Percentiles rank a stretch among this genome's conserved stretches.
phyloP scores from a whole-genome alignment of 1,139 yeast species.

The Suhomyces coccinellae region DNA sequence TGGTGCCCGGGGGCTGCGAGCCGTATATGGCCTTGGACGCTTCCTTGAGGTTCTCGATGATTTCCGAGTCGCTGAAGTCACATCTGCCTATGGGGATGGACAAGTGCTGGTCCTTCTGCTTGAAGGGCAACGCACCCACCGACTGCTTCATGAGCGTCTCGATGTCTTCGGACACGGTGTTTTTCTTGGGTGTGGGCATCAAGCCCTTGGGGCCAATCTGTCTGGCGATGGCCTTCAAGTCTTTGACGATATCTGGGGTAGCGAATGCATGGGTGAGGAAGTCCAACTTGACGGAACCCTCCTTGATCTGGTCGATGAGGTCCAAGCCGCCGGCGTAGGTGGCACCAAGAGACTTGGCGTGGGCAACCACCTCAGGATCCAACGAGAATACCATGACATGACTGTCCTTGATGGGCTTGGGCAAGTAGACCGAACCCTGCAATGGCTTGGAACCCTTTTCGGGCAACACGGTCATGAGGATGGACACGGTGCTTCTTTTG shows the following conservation, averaged over 20 bases:
- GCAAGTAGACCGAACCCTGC: slow-evolving; percentile 70
- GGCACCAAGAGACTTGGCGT: slow-evolving; percentile 61
- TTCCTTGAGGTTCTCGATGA: slow-evolving; percentile 68
- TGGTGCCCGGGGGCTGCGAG: slow-evolving; percentile 58
- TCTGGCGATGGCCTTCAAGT: slow-evolving; percentile 68
- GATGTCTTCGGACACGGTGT: slow-evolving; percentile 78
- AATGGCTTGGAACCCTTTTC: slow-evolving; percentile 80
- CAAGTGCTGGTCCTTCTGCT: slow-evolving; percentile 63
- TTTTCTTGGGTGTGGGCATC: slow-evolving; percentile 84
- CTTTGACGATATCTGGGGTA: slow-evolving; percentile 72
- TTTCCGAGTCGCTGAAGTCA: slow-evolving; percentile 73
- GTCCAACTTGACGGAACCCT: slow-evolving; percentile 54
- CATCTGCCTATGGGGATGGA: slow-evolving; percentile 77
- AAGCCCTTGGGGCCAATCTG: slow-evolving; percentile 85
- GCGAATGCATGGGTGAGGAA: slow-evolving; percentile 79
- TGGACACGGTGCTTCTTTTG: slow-evolving; percentile 63
- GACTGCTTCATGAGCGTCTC: slow-evolving; percentile 52
- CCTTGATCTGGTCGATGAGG: slow-evolving; percentile 59
- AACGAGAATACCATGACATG: slow-evolving; percentile 69
- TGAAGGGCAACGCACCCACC: slow-evolving; percentile 69
- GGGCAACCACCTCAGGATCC: slow-evolving; percentile 50
- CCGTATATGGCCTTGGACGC: slow-evolving; percentile 65
- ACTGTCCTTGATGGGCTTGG: slow-evolving; percentile 69
- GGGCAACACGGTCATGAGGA: slow-evolving; percentile 67
- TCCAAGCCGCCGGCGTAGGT: slow-evolving; percentile 70